Base-by-base conservation (phyloP, 2,329 filamentous ascomycete genomes). In the Fusarium praegraminearum region DNA sequence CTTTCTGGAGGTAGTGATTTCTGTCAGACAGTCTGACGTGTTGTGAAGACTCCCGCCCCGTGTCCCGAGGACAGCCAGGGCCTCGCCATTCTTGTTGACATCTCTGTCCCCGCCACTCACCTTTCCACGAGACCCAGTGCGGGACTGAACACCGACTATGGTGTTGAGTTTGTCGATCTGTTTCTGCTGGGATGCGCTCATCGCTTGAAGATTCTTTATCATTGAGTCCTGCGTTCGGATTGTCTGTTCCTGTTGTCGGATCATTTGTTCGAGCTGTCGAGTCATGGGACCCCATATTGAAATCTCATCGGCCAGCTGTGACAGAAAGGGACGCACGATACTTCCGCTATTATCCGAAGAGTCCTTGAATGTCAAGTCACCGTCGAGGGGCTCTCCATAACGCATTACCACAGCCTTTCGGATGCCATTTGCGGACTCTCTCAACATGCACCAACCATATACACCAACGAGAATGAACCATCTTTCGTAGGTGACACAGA, bases 381-480 rank as follows among this genome's bases (percentile, higher is more conserved):
- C 35, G 22, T 43, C 47, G 6, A 57, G 47, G 8, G 40, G 36
- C 22, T 28, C 47, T 26, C 55, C 33, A 24, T 51, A 43, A 22
- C 33, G 46, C 18, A 24, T 33, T 5, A 55, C 15, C 3, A 58
- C 15, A 20, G 55, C 36, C 7, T 22, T 22, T 11, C 32, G 24
- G 20, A 58, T 28, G 24, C 47, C 47, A 8, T 28, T n/a, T 22
- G 47, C 51, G 28, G 30, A 9, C n/a, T 15, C 16, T 11, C 18
- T n/a, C n/a, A 58, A n/a, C 28, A 6, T 32, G 12, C 32, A 9
- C 15, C 22, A 18, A 3, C 36, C 36, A 22, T 43, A 58, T 15
- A 54, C 16, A n/a, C 47, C 55, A 12, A 36, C 28, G n/a, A 58
- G 32, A 7, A 58, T 43, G 9, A 58, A 54, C 28, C 55, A 58